Conservation (phyloP, 1,139 yeast species). For the Pichia kudriavzevii region DNA sequence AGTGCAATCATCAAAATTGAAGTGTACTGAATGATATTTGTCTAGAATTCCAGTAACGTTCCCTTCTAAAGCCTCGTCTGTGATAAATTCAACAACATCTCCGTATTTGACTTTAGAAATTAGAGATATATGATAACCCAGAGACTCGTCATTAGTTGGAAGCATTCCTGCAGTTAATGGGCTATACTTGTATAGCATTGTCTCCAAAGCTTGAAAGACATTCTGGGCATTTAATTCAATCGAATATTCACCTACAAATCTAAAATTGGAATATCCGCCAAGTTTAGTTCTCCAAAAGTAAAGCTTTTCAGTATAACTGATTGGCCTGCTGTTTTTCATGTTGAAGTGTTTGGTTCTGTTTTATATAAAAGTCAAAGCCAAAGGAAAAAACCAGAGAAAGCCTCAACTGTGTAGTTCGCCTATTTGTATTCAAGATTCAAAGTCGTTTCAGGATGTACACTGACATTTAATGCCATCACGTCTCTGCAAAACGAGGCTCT, state of each 20-base stretch:
- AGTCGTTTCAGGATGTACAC: no score
- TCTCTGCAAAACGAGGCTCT: no score
- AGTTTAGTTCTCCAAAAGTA: conserved; percentile 11
- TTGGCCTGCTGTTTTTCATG: neutral
- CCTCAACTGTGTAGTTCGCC: no score
- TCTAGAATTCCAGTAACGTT: conserved; percentile 1
- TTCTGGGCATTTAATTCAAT: conserved; percentile 2
- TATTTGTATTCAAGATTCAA: no score
- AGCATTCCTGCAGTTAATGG: conserved; percentile 6
- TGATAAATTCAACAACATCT: conserved; percentile 10
- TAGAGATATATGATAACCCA: neutral
- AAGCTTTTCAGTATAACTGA: conserved; percentile 4
- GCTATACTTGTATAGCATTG: conserved; percentile 8
- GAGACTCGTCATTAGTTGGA: neutral
- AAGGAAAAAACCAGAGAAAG: no score
- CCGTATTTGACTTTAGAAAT: conserved; percentile 3
- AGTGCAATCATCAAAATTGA: conserved; percentile 2
- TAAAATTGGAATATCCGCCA: conserved; percentile 6
- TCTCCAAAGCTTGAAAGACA: conserved; percentile 6
- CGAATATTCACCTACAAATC: conserved; percentile 7
- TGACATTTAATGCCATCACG: no score
- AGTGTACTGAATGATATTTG: neutral
- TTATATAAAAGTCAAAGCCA: neutral
- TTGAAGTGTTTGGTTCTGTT: neutral
- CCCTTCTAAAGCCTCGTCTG: conserved; percentile 4